These are phyloP conservation scores for Hygrocybe coccinea DNA, from an alignment of 768 basidiomycete genomes.

Conservation along the genomic window DNA sequence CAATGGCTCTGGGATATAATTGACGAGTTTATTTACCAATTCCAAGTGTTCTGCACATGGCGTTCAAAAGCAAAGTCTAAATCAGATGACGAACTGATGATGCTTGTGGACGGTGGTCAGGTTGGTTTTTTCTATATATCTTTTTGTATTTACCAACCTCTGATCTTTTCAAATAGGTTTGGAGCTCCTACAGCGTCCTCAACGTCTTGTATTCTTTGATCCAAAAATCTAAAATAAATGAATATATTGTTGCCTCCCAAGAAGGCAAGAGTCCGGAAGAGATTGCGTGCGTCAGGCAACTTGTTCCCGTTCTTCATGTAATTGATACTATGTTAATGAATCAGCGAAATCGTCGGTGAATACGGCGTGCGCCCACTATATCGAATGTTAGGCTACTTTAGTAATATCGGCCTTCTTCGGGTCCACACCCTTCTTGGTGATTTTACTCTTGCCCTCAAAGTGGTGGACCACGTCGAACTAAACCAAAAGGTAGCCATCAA, in stretches of 20 bases:
- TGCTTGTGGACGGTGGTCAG: constrained; percentile 71
- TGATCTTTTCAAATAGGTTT: constrained; percentile 52
- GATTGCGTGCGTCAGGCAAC: constrained; percentile 56
- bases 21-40: constrained; percentile 98
- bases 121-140: constrained; percentile 33
- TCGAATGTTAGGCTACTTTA: constrained; percentile 95
- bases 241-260: constrained; percentile 80
- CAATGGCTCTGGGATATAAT: constrained; percentile 99
- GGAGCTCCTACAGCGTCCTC: constrained; percentile 97
- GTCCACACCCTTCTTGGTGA: constrained; percentile 96
- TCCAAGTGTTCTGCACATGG: constrained; percentile 94
- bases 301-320: constrained; percentile 1
- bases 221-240: constrained; percentile 94
- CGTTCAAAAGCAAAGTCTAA: constrained; percentile 79
- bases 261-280: constrained; percentile 78
- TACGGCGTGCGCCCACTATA: constrained; percentile 89
- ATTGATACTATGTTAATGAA: background rate
- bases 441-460: constrained; percentile 89
- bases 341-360: constrained; percentile 81
- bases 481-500: constrained; percentile 65
- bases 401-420: constrained; percentile 88
- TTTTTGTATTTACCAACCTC: constrained; percentile 1
- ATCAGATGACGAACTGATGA: constrained; percentile 80
- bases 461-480: constrained; percentile 91
- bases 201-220: constrained; percentile 98